These are phyloP conservation scores for Pinus tabuliformis DNA, from an alignment of 75 land plant species.

Conservation along the genomic window DNA sequence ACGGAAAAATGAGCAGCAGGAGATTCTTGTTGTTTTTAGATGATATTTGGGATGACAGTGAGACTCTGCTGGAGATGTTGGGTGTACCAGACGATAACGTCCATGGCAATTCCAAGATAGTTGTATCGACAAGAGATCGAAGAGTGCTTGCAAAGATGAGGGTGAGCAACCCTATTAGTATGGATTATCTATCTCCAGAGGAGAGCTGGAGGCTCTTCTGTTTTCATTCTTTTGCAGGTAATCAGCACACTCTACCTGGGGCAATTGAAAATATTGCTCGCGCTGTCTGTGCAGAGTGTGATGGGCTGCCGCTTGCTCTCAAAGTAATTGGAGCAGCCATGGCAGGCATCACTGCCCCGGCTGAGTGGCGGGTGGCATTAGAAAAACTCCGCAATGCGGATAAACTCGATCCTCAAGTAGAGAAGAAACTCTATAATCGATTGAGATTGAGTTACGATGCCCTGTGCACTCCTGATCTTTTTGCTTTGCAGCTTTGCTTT, in stretches of 20 bases:
- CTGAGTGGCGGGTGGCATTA: conserved; percentile 7
- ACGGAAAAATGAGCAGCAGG: conserved; percentile 2
- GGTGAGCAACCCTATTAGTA: background rate
- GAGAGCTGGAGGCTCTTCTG: conserved; percentile 28
- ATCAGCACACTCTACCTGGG: conserved; percentile 2
- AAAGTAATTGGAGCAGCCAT: conserved; percentile 24
- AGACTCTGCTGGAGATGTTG: conserved; percentile 10
- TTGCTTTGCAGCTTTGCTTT: conserved; percentile 13
- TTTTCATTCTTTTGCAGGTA: conserved; percentile 11
- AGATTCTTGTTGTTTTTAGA: conserved; percentile 18
- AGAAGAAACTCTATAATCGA: conserved; percentile 15
- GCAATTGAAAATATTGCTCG: conserved; percentile 4
- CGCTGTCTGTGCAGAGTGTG: conserved; percentile 11
- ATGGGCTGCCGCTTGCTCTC: conserved; percentile 27
- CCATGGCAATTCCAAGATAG: background rate
- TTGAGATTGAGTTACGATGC: conserved; percentile 19
- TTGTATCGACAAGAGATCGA: conserved; percentile 8
- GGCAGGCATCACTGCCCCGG: conserved; percentile 13
- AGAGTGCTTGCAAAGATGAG: conserved; percentile 8
- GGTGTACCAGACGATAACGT: background rate
- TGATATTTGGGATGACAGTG: conserved; percentile 19
- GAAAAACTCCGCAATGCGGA: conserved; percentile 19
- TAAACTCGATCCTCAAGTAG: conserved; percentile 10
- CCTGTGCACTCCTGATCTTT: background rate
- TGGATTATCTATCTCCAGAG: conserved; percentile 8